phyloP scores from a whole-genome alignment of 2,329 filamentous ascomycete genomes.

The Ophidiomyces ophidiicola region DNA sequence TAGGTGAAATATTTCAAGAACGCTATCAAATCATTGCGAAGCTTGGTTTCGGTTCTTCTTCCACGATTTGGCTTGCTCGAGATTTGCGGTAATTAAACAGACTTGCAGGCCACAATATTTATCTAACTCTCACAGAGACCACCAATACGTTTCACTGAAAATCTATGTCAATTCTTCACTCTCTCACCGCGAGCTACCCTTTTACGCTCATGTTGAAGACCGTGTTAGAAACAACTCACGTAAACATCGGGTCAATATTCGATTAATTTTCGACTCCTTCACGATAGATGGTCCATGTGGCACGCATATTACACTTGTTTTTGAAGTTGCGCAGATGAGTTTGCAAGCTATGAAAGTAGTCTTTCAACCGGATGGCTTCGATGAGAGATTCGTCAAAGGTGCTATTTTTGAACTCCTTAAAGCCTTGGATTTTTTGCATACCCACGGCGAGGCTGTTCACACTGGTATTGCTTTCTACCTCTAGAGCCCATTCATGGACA shows the following conservation, averaged over 20 bases:
- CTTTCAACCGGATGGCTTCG: constrained; percentile 17
- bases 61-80: constrained; percentile 22
- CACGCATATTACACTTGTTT: constrained; percentile 22
- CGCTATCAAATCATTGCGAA: constrained; percentile 23
- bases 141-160: constrained; percentile 19
- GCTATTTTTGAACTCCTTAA: constrained; percentile 20
- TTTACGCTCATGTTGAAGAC: constrained; percentile 19
- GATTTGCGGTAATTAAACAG: constrained; percentile 17
- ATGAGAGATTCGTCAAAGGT: constrained; percentile 17
- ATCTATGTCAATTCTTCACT: constrained; percentile 19
- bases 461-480: constrained; percentile 18
- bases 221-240: constrained; percentile 17
- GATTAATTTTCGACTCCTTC: constrained; percentile 25
- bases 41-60: constrained; percentile 23
- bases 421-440: constrained; percentile 25
- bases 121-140: constrained; percentile 15
- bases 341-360: constrained; percentile 18
- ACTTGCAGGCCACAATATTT: background rate
- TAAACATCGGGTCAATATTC: constrained; percentile 20
- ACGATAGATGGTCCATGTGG: constrained; percentile 20
- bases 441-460: constrained; percentile 20
- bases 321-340: constrained; percentile 22
- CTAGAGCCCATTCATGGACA: background rate
- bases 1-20: constrained; percentile 20
- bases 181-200: constrained; percentile 20